Conservation (phyloP, 768 basidiomycete genomes). For the Naganishia friedmannii region DNA sequence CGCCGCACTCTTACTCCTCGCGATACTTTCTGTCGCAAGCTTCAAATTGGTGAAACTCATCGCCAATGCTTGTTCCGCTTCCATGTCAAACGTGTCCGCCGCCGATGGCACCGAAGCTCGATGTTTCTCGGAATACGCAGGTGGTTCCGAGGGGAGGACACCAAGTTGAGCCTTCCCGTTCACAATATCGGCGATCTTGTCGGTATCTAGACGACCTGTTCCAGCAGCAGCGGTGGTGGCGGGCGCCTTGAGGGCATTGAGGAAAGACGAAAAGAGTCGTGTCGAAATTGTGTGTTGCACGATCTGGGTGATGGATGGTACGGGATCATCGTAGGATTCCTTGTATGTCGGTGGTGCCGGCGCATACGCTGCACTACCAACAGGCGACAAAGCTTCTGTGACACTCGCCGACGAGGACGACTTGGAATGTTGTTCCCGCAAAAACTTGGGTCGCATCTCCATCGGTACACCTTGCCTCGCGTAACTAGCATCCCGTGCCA, state of each 20-base stretch:
- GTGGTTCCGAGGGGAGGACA: slow-evolving; percentile 32
- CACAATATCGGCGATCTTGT: slow-evolving; percentile 46
- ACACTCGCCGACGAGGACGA: neutral
- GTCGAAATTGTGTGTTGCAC: slow-evolving; percentile 37
- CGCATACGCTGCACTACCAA: slow-evolving; percentile 5
- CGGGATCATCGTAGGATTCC: slow-evolving; percentile 21
- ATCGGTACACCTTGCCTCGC: slow-evolving; percentile 41
- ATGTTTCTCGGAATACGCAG: slow-evolving; percentile 3
- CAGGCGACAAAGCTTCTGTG: slow-evolving; percentile 7
- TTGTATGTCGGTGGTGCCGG: slow-evolving; percentile 13
- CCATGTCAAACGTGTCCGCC: slow-evolving; percentile 1
- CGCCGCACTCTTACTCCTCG: slow-evolving; percentile 11
- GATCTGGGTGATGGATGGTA: slow-evolving; percentile 25
- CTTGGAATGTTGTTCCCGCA: slow-evolving; percentile 31
- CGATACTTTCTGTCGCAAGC: slow-evolving; percentile 29
- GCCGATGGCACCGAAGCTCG: neutral
- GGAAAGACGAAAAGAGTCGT: slow-evolving; percentile 45
- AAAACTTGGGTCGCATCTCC: slow-evolving; percentile 49
- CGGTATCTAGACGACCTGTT: slow-evolving; percentile 37
- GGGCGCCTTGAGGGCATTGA: slow-evolving; percentile 42
- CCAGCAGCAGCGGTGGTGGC: neutral
- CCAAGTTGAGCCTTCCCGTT: slow-evolving; percentile 41
- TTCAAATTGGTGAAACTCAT: slow-evolving; percentile 29
- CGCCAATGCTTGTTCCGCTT: slow-evolving; percentile 28
- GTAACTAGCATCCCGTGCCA: slow-evolving; percentile 67